Percentiles rank a stretch among this genome's conserved stretches.
phyloP scores from a whole-genome alignment of 805 yeast species.

The Yamadazyma paraphyllophila region DNA sequence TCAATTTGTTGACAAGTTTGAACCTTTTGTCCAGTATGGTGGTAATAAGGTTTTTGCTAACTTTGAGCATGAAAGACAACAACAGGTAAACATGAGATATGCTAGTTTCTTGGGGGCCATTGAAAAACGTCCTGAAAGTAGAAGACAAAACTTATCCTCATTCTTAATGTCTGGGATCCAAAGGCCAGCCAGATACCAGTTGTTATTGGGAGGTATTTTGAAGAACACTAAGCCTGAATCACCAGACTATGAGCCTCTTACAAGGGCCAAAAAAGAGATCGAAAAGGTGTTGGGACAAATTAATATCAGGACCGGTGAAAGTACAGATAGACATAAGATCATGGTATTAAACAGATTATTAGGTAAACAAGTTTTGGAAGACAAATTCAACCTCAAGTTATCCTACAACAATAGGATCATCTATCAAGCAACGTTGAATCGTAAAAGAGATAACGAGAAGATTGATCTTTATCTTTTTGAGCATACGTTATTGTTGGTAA shows the following conservation, averaged over 20 bases:
- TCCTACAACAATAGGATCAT: constrained; percentile 79
- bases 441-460: constrained; percentile 73
- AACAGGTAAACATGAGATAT: constrained; percentile 83
- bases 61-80: constrained; percentile 91
- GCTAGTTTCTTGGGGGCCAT: constrained; percentile 93
- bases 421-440: constrained; percentile 67
- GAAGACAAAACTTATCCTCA: constrained; percentile 89
- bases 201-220: constrained; percentile 75
- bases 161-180: constrained; percentile 94
- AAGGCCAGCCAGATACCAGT: constrained; percentile 91
- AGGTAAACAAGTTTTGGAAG: constrained; percentile 77
- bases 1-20: constrained; percentile 81
- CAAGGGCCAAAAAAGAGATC: constrained; percentile 71
- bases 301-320: constrained; percentile 87
- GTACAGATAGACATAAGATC: constrained; percentile 87
- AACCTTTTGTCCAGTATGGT: constrained; percentile 89
- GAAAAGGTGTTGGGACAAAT: constrained; percentile 73
- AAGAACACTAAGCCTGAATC: constrained; percentile 77
- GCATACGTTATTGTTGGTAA: constrained; percentile 80
- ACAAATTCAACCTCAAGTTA: constrained; percentile 80
- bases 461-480: constrained; percentile 87
- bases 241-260: constrained; percentile 67
- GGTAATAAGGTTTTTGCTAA: constrained; percentile 95
- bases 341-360: constrained; percentile 60
- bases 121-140: constrained; percentile 77